Evolutionary conservation across 148 eudicot species (phyloP), one percentile per base, ranked within the genome.

Genomic region (Chenopodium quinoa): DNA sequence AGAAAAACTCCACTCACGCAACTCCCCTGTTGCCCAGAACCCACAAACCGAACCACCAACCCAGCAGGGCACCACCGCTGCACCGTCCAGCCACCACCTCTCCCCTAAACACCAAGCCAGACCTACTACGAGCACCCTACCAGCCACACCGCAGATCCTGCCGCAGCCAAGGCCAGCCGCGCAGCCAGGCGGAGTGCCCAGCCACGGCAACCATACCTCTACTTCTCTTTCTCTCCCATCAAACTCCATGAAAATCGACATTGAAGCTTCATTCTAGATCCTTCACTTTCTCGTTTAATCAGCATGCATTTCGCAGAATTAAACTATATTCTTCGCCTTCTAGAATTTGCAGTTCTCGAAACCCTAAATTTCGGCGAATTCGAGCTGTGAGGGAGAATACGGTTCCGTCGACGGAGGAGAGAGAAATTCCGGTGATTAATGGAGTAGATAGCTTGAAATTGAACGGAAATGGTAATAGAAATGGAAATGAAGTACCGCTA

Each of bases 351-450:
- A 75, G 65, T 69, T 70, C 73, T 14, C 66, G 23, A 60, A 83
- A 74, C 71, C 84, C 79, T 58, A 79, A 71, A 3, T 13, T 69
- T 22, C 31, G 78, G 23, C 80, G 79, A 70, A 81, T 88, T 73
- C 81, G 84, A 34, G 94, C 93, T 29, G 77, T 66, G 22, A 83
- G 84, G 85, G 88, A 86, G 60, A 89, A 86, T 4, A 88, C 88
- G 23, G 60, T 75, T 48, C 66, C 82, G 1, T 68, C 90, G 34
- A 76, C 82, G 44, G 91, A 91, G 29, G 88, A 85, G 62, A 75
- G 88, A 75, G 91, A 81, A 9, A 83, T 73, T 17, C 89, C 89
- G 27, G 75, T 79, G n/a, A 85, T 82, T 10, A 82, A 76, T 68
- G 88, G 86, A 78, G 88, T 87, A 10, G 85, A 84, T 34, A 84